Evolutionary conservation across 2,329 filamentous ascomycete genomes (phyloP).

Genomic region (Neofusicoccum cordaticola): DNA sequence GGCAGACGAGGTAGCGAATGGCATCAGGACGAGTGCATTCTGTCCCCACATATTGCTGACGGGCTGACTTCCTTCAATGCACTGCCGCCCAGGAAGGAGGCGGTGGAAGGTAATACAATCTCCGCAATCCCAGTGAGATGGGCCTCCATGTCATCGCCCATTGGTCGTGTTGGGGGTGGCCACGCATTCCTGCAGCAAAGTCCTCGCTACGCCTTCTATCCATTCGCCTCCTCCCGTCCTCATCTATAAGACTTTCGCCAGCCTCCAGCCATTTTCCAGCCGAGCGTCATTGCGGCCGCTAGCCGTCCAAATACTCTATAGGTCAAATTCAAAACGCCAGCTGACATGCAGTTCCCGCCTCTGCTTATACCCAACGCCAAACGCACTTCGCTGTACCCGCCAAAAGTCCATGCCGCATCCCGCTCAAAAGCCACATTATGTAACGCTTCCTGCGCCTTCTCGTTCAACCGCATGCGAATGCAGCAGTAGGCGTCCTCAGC

Average conservation of each 20-base stretch:
- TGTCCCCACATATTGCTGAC: background rate
- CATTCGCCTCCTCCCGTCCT: background rate
- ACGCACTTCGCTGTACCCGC: conserved; percentile 1
- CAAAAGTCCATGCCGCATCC: background rate
- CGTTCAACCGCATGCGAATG: conserved; percentile 15
- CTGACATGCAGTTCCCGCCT: conserved; percentile 9
- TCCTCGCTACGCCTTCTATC: background rate
- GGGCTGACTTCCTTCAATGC: background rate
- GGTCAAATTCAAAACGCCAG: conserved; percentile 1
- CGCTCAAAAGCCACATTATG: conserved; percentile 7
- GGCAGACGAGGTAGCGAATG: background rate
- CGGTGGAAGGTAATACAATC: background rate
- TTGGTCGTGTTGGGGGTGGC: background rate
- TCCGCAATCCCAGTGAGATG: background rate
- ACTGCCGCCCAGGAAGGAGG: background rate
- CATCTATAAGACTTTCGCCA: background rate
- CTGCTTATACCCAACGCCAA: conserved; percentile 9
- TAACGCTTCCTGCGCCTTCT: background rate
- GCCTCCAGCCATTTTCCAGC: background rate
- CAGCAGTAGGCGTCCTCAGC: conserved; percentile 12
- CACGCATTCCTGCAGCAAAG: background rate
- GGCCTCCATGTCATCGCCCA: background rate
- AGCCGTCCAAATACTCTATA: conserved; percentile 1
- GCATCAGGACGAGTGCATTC: background rate
- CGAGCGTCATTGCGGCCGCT: background rate